phyloP scores from a whole-genome alignment of 2,329 filamentous ascomycete species.

The Sphaceloma murrayae region DNA sequence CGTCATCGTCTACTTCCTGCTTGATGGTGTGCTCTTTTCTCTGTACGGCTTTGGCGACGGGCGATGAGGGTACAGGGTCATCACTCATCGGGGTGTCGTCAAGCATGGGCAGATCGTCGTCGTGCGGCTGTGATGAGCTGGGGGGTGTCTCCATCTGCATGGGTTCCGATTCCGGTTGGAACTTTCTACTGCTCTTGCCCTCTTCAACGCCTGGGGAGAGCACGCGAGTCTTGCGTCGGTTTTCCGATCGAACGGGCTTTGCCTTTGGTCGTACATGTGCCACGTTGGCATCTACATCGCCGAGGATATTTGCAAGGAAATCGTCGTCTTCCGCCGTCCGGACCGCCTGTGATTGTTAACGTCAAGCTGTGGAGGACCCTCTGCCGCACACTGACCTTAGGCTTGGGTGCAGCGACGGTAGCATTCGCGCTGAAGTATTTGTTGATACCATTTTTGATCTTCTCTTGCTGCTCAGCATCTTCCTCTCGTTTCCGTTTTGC shows the following conservation, averaged over 20 bases:
- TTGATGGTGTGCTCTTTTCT: slow-evolving; percentile 49
- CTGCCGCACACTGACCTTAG: slow-evolving; percentile 46
- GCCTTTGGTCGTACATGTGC: slow-evolving; percentile 42
- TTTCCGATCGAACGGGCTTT: slow-evolving; percentile 61
- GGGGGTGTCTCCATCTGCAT: slow-evolving; percentile 16
- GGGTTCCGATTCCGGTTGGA: slow-evolving; percentile 8
- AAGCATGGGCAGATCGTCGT: slow-evolving; percentile 45
- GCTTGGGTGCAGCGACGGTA: slow-evolving; percentile 55
- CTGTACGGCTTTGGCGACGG: slow-evolving; percentile 38
- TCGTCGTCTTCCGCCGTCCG: slow-evolving; percentile 81
- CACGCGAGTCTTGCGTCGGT: slow-evolving; percentile 68
- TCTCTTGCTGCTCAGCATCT: slow-evolving; percentile 73
- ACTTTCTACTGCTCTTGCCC: slow-evolving; percentile 30
- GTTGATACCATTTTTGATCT: slow-evolving; percentile 82
- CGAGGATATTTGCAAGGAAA: slow-evolving; percentile 76
- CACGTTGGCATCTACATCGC: slow-evolving; percentile 74
- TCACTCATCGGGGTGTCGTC: slow-evolving; percentile 81
- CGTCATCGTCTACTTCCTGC: slow-evolving; percentile 61
- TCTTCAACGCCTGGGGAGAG: slow-evolving; percentile 63
- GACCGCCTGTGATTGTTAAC: slow-evolving; percentile 46
- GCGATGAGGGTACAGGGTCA: slow-evolving; percentile 68
- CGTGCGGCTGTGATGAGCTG: slow-evolving; percentile 17
- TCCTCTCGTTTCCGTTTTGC: slow-evolving; percentile 83
- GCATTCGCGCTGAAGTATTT: slow-evolving; percentile 85
- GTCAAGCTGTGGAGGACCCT: background rate